These are phyloP conservation scores for Westerdykella aurantiaca DNA, from an alignment of 2,329 filamentous ascomycete genomes.

Conservation along the genomic window DNA sequence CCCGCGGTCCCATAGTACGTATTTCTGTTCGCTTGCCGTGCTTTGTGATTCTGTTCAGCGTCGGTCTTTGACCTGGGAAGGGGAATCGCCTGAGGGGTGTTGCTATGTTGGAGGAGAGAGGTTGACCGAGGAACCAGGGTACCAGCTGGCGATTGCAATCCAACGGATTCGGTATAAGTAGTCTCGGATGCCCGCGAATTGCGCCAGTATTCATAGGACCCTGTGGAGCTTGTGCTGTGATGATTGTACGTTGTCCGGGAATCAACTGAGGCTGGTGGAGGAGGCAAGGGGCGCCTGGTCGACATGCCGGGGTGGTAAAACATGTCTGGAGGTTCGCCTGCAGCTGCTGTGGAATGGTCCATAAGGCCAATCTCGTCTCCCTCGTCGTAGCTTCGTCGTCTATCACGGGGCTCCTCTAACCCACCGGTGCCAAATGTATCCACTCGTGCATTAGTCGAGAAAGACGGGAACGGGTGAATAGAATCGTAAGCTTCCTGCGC, in stretches of 20 bases:
- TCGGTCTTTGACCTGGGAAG: conserved; percentile 94
- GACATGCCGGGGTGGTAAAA: conserved; percentile 84
- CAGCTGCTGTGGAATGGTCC: conserved; percentile 37
- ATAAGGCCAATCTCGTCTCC: conserved; percentile 65
- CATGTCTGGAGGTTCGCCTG: conserved; percentile 71
- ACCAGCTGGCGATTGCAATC: conserved; percentile 29
- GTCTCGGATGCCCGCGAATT: conserved; percentile 26
- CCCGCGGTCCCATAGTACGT: conserved; percentile 30
- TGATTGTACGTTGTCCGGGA: conserved; percentile 40
- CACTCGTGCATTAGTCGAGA: conserved; percentile 61
- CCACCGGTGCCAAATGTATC: conserved; percentile 91
- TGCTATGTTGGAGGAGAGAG: conserved; percentile 76
- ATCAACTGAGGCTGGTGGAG: conserved; percentile 56
- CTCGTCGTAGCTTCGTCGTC: conserved; percentile 85
- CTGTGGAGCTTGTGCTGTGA: conserved; percentile 28
- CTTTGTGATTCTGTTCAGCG: conserved; percentile 57
- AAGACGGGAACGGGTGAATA: conserved; percentile 54
- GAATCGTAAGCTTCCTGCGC: conserved; percentile 42
- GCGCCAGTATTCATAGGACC: conserved; percentile 45
- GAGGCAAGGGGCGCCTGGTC: conserved; percentile 55
- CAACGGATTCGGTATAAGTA: conserved; percentile 23
- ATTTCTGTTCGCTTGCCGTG: conserved; percentile 39
- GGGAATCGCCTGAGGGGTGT: conserved; percentile 69
- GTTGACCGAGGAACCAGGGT: conserved; percentile 34
- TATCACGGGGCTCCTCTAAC: conserved; percentile 63